Evolutionary conservation across 2,329 filamentous ascomycete genomes (phyloP).

Genomic region (Sarocladium oryzae): DNA sequence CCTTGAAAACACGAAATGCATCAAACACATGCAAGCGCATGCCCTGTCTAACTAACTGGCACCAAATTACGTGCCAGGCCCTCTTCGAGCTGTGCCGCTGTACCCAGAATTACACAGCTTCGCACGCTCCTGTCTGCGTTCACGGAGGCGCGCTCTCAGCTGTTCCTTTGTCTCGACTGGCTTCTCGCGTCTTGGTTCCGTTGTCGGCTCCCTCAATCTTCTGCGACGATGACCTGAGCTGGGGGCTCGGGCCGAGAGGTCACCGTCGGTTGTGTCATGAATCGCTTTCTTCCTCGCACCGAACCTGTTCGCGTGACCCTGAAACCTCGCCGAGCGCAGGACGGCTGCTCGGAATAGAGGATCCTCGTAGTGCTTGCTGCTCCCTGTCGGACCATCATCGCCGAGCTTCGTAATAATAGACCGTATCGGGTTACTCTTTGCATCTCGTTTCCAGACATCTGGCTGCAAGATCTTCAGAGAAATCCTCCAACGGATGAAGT

Average conservation of each 20-base stretch:
- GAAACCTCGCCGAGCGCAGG: constrained; percentile 20
- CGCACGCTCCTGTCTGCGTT: background rate
- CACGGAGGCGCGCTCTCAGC: background rate
- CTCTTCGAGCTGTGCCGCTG: background rate
- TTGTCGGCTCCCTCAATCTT: background rate
- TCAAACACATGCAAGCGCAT: no score
- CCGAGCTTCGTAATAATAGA: constrained; percentile 4
- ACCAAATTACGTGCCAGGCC: no score
- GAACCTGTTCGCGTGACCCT: constrained; percentile 17
- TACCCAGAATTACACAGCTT: background rate
- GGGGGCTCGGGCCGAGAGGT: background rate
- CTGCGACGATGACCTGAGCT: background rate
- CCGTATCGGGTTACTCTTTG: background rate
- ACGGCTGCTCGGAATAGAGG: constrained; percentile 21
- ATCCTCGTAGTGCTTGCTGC: constrained; percentile 18
- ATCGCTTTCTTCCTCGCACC: constrained; percentile 10
- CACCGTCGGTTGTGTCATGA: background rate
- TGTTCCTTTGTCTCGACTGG: constrained; percentile 3
- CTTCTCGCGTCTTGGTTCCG: background rate
- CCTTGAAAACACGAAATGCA: no score
- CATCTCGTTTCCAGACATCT: constrained; percentile 10
- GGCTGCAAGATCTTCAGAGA: constrained; percentile 13
- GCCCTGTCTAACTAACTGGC: no score
- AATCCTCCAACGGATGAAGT: constrained; percentile 32
- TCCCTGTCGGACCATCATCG: background rate